Base-by-base conservation (phyloP, 306 rosid genomes). In the Dryas alaskensis region DNA sequence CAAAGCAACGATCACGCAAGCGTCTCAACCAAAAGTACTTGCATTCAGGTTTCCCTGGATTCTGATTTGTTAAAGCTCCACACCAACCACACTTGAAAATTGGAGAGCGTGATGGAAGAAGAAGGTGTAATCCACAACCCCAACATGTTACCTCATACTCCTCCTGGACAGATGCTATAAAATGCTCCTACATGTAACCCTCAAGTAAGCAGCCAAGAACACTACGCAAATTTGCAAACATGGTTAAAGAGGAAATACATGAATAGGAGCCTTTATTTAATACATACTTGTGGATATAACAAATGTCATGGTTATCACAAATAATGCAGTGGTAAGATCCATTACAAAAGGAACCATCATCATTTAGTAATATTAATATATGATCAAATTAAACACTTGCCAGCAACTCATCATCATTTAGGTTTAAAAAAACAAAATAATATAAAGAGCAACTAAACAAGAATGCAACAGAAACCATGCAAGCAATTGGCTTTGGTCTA, bases 31-130 rank as follows among this genome's bases (percentile, higher is more conserved):
- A 70, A 45, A 83, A 46, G 81, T 80, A 81, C 79, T 81, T 88
- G 73, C 77, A 17, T 8, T 79, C 93, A 49, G 65, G 67, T 84
- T 92, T 88, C 74, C 72, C 46, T 46, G 75, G 78, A 79, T 82
- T 88, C 51, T 81, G 86, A 81, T 87, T 81, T 17, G 96, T 92
- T 79, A 94, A 80, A 55, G 99, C 96, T 77, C 99, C 99, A 81
- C 99, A 94, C 97, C 99, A 94, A 74, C 95, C 97, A 81, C 99
- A 94, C 81, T 94, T 94, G 91, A 86, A 92, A 74, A 83, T 65
- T 45, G 92, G 73, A 45, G 92, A 74, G 70, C 69, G 53, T 27
- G 92, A 80, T 60, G 95, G 92, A 78, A 87, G 86, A 78, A 87
- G 81, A 76, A 87, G 92, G 64, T 76, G 87, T 73, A 90, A 77